Evolutionary conservation across 352 stramenopile genomes (phyloP), one percentile per base, ranked within the genome.

Genomic region (Phytophthora fragariaefolia): DNA sequence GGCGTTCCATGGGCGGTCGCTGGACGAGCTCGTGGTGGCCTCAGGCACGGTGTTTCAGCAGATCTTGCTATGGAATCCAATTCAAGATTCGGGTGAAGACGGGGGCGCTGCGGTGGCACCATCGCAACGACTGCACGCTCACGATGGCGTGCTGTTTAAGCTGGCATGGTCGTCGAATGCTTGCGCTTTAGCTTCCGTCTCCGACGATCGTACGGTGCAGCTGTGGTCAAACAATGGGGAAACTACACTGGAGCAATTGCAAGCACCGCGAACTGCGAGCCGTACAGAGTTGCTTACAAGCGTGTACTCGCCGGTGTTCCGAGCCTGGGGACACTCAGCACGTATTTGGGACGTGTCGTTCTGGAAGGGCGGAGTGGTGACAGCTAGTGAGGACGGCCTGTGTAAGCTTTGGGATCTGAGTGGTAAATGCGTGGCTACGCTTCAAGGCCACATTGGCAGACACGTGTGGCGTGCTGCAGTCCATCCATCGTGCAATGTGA

Each of bases 71-170:
- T 96, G 89, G 89, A 77, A 82, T 52, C 75, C 85, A 8, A 64
- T 66, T 65, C 59, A 62, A 9, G 66, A 66, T 22, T n/a, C 22
- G 6, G n/a, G 63, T 24, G 45, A 58, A 18, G 50, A 48, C 9
- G 15, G 17, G 13, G 50, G 50, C 23, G 26, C 59, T 28, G 71
- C 73, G 23, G 43, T 85, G 26, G 51, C 49, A 15, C 80, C 80
- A 6, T 45, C 43, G 10, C 88, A 96, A 73, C 79, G 82, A 1
- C 72, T 96, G 20, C 86, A 95, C 67, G 79, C 76, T 32, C 88
- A 96, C 63, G 83, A 94, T 69, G 89, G 89, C 17, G 89, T 95
- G 24, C 79, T 96, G 36, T 96, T 96, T 57, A 92, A 94, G 60
- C 58, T 96, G 9, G 58, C 76, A 38, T 96, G 89, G 89, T 95